Percentiles rank a stretch among this genome's conserved stretches.
These are phyloP conservation scores for Endocalyx cinctus DNA, from an alignment of 2,329 filamentous ascomycete species.

Conservation along the genomic window DNA sequence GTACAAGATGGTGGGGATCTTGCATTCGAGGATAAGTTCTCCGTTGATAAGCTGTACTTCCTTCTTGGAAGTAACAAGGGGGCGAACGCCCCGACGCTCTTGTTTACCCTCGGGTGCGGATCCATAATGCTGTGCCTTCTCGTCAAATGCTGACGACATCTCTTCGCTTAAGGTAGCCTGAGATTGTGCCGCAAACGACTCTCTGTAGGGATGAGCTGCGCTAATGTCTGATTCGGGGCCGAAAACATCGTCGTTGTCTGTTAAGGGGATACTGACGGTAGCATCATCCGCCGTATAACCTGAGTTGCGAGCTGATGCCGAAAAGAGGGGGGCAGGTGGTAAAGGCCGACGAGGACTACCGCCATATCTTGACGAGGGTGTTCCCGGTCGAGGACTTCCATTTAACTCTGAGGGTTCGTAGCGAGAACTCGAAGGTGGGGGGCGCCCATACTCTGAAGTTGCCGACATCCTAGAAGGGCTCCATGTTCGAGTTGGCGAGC, in stretches of 20 bases:
- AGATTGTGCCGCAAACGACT: constrained; percentile 53
- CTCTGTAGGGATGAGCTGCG: constrained; percentile 50
- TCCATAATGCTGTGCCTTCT: constrained; percentile 76
- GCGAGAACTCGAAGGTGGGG: constrained; percentile 63
- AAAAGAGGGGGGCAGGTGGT: constrained; percentile 83
- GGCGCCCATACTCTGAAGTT: constrained; percentile 62
- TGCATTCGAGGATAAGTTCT: constrained; percentile 95
- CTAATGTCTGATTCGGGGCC: constrained; percentile 54
- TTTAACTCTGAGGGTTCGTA: constrained; percentile 90
- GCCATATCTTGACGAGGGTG: constrained; percentile 82
- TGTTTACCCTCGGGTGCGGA: constrained; percentile 84
- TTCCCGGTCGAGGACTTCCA: constrained; percentile 84
- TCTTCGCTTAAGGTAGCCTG: constrained; percentile 53
- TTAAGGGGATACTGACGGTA: constrained; percentile 68
- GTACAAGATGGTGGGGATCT: constrained; percentile 97
- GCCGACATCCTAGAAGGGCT: constrained; percentile 44
- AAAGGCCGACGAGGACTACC: constrained; percentile 82
- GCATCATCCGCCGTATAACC: constrained; percentile 60
- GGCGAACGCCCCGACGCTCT: constrained; percentile 77
- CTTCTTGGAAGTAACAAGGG: constrained; percentile 84
- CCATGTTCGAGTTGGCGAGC: constrained; percentile 57
- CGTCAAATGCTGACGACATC: constrained; percentile 28
- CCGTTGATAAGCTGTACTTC: constrained; percentile 96
- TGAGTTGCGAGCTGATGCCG: constrained; percentile 46
- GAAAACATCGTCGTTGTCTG: constrained; percentile 65